These are phyloP conservation scores for Posidonia australis DNA, from an alignment of 106 monocot species.

Conservation along the genomic window DNA sequence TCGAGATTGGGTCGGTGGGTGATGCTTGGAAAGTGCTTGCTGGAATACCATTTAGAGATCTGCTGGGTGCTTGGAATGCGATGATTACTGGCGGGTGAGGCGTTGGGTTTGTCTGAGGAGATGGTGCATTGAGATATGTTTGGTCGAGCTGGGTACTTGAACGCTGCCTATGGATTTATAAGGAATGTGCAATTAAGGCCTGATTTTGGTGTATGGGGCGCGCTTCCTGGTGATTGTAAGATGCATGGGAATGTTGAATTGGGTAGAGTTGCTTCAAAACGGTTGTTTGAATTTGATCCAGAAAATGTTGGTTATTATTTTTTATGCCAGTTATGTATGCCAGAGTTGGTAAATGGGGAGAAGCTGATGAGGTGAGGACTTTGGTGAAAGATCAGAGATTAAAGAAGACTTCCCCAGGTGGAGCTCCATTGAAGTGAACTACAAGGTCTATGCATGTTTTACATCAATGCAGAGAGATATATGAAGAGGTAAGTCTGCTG, in stretches of 20 bases:
- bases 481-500: conserved; percentile 31
- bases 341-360: conserved; percentile 39
- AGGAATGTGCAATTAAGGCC: conserved; percentile 46
- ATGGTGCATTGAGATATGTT: conserved; percentile 49
- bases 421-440: conserved; percentile 62
- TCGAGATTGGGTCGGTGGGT: conserved; percentile 15
- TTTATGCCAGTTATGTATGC: conserved; percentile 74
- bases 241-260: conserved; percentile 61
- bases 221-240: too few species aligned
- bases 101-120: too few species aligned
- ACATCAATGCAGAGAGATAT: conserved; percentile 44
- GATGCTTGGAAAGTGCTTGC: conserved; percentile 29
- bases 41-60: conserved; percentile 34
- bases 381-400: conserved; percentile 26
- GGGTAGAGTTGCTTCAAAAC: conserved; percentile 32
- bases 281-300: conserved; percentile 51
- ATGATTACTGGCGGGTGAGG: conserved; percentile 38
- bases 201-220: conserved; percentile 71
- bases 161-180: conserved; percentile 56
- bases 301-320: conserved; percentile 72
- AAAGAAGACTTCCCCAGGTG: conserved; percentile 65
- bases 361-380: conserved; percentile 42
- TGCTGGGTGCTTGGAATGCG: conserved; percentile 61
- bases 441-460: conserved; percentile 38
- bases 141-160: conserved; percentile 49